Base-by-base conservation (phyloP, 73 alveolate species). In the Paramecium biaurelia region DNA sequence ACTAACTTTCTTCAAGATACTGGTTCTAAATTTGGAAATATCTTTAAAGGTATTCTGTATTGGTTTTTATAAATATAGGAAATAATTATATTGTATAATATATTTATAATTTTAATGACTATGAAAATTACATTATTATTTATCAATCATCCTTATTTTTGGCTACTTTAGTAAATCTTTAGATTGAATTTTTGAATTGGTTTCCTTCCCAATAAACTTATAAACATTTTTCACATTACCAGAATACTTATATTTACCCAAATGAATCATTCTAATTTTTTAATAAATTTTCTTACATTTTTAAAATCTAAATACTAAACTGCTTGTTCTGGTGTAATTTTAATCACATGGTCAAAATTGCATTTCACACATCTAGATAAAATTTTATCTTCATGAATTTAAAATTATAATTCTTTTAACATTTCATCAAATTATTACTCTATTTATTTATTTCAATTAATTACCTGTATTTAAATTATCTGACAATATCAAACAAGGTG, bases 401-500 rank as follows among this genome's bases (percentile, higher is more conserved):
- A 24, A 32, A 89, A 70, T 59, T 89, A 26, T 18, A 89, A 89
- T n/a, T 28, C 70, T 1, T 24, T 68, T 15, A 20, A 30, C 23
- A 89, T 68, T 70, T 89, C 94, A n/a, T 89, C 74, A 82, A 70
- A 89, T 89, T 89, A 49, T 24, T 89, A 35, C 49, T 89, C 94
- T 70, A 32, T n/a, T n/a, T 9, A 63, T 12, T 26, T 63, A 63
- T 1, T 26, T 2, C 2, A 26, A 2, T 53, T 7, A 23, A 12
- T 30, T 63, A 63, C 84, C 84, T 2, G 74, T 43, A 14, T 38
- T 26, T 43, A 45, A 5, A 14, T 70, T 14, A 70, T 32, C 34
- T 12, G 87, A 70, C 28, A 70, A 12, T 30, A 70, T 5, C 26
- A 23, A 20, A 24, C 76, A 89, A 70, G 70, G 76, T 9, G 94